Percentiles rank a stretch among this genome's conserved stretches.
phyloP scores from a whole-genome alignment of 73 alveolate species.

The Paramecium sexaurelia region DNA sequence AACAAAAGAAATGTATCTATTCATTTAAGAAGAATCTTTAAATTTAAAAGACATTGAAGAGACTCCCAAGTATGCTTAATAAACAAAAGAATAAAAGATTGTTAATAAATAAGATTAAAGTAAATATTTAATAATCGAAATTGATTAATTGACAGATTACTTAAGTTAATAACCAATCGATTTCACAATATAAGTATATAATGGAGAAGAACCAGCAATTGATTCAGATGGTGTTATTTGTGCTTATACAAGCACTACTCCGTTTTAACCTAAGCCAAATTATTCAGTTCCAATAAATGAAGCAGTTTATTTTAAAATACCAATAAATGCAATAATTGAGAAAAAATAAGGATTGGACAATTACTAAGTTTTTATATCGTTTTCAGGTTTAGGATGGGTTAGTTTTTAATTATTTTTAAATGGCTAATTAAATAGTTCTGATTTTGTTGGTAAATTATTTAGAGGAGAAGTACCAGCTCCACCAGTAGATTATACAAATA shows the following conservation, averaged over 20 bases:
- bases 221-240: slow-evolving; percentile 36
- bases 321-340: slow-evolving; percentile 1
- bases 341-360: not conserved
- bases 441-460: not conserved
- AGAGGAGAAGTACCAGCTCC: not conserved
- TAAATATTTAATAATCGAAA: not conserved
- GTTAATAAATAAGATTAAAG: not conserved
- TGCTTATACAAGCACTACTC: not conserved
- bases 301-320: slow-evolving; percentile 4
- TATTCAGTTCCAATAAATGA: not conserved
- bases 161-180: not conserved
- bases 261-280: not conserved
- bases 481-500: slow-evolving; percentile 4
- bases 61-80: slow-evolving; percentile 35
- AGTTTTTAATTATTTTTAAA: not conserved
- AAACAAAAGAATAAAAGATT: slow-evolving; percentile 10
- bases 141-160: slow-evolving; percentile 11
- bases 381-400: slow-evolving; percentile 10
- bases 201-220: slow-evolving; percentile 2
- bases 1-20: not conserved
- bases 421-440: not conserved
- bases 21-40: not conserved
- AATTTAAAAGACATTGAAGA: slow-evolving; percentile 20
- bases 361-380: slow-evolving; percentile 33
- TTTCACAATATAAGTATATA: not conserved